Evolutionary conservation across 2,329 filamentous ascomycete species (phyloP), one percentile per base, ranked within the genome.

Genomic region (Aspergillus ruber): DNA sequence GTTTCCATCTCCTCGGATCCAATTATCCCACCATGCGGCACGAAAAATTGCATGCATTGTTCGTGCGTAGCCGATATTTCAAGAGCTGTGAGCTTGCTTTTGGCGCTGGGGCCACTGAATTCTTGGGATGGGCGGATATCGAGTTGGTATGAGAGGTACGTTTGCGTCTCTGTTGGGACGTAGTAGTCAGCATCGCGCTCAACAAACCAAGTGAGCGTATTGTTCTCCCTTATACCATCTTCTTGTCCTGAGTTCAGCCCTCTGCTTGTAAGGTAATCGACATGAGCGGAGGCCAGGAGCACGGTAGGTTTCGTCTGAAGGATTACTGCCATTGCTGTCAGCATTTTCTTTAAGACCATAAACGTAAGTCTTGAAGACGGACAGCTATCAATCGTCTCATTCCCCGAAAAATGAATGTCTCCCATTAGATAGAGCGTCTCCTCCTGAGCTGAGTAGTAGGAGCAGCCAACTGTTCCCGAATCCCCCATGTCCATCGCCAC

Each of bases 401-500:
- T 64, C n/a, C 81, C 83, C 4, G 83, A 85, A 55, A 82, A 74
- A 13, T 80, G 75, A 8, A 88, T 76, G 56, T 96, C 90, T 61
- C 91, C 83, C 62, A 94, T 83, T 39, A 95, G 75, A 49, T 80
- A 85, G 3, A 96, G 67, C 32, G 76, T 81, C 58, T 87, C 83
- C 35, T 89, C 81, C 21, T 77, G 71, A 5, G 84, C 82, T 42
- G 84, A 74, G 62, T 91, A 95, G 62, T 91, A 95, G 41, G 88
- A 85, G 64, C 90, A 96, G 0, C 91, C 91, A 15, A 95, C 75
- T 0, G 78, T 83, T 1, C 80, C 82, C 25, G 80, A 78, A n/a
- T 83, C 78, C 52, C 78, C 82, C 63, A 91, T 75, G 49, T 94
- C 83, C 20, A 95, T 73, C 1, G 88, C 87, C 82, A 95, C 88